Percentiles rank a stretch among this genome's conserved stretches.
Conservation (phyloP, 805 yeast species). For the Dipodascopsis tothii region DNA sequence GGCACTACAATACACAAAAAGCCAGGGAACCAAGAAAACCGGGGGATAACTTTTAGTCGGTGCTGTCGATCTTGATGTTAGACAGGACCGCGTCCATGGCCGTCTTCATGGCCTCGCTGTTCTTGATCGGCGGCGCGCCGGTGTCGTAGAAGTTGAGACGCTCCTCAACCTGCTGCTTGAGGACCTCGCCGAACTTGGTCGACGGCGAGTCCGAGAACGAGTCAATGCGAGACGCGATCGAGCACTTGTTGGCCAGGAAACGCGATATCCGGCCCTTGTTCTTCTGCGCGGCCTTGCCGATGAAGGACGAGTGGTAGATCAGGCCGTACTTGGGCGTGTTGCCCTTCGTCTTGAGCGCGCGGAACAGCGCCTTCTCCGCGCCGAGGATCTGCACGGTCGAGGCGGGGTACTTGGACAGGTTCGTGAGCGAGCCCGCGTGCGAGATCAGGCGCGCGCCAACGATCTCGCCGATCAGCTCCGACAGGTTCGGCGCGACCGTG, state of each 20-base stretch:
- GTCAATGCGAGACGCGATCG: slow-evolving; percentile 97
- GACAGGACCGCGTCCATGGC: slow-evolving; percentile 64
- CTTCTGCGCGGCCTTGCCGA: slow-evolving; percentile 88
- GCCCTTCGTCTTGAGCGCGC: slow-evolving; percentile 94
- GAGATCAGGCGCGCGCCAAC: slow-evolving; percentile 98
- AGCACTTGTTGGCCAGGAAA: slow-evolving; percentile 96
- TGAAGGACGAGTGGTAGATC: slow-evolving; percentile 89
- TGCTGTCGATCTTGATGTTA: slow-evolving; percentile 11
- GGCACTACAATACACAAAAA: not conserved
- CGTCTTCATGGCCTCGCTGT: slow-evolving; percentile 85
- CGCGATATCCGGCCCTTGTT: slow-evolving; percentile 99
- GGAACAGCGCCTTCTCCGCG: slow-evolving; percentile 93
- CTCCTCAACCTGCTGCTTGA: slow-evolving; percentile 96
- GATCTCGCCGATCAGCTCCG: slow-evolving; percentile 96
- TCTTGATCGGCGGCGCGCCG: slow-evolving; percentile 94
- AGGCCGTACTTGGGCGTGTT: slow-evolving; percentile 95
- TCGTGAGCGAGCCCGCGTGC: slow-evolving; percentile 96
- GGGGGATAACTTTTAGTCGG: slow-evolving; percentile 1
- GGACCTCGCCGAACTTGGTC: slow-evolving; percentile 78
- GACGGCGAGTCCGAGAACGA: slow-evolving; percentile 92
- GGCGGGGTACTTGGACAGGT: slow-evolving; percentile 95
- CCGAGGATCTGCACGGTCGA: slow-evolving; percentile 97
- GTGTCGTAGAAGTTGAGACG: slow-evolving; percentile 92
- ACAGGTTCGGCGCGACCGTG: slow-evolving; percentile 93
- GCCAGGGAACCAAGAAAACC: not conserved